A percentile compares a stretch with the other conserved stretches of the same genome.
These are phyloP conservation scores for Alectoria sarmentosa DNA, from an alignment of 495 filamentous ascomycete species.

Conservation along the genomic window DNA sequence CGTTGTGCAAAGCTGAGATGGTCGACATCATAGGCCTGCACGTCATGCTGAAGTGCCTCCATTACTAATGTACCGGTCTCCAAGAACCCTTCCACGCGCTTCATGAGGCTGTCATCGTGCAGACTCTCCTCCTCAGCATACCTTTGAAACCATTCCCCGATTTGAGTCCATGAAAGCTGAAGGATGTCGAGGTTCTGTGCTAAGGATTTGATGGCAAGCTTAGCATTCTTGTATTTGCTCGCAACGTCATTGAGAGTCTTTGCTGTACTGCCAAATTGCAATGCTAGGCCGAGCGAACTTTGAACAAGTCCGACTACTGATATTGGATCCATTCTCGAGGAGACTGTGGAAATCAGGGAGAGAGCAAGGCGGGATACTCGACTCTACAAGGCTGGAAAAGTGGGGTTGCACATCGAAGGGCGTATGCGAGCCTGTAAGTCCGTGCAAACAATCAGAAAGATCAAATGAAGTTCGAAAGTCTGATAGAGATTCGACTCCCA, in stretches of 20 bases:
- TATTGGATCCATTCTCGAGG: background rate
- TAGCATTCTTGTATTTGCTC: background rate
- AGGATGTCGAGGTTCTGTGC: background rate
- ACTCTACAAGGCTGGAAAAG: background rate
- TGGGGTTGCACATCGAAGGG: background rate
- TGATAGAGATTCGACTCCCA: too few species aligned
- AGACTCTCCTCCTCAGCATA: background rate
- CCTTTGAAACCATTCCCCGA: background rate
- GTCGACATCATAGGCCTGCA: background rate
- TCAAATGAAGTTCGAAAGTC: too few species aligned
- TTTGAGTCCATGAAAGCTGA: background rate
- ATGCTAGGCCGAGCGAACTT: background rate
- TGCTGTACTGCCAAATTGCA: background rate
- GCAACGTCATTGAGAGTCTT: background rate
- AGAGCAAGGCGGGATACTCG: background rate
- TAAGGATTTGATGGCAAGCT: background rate
- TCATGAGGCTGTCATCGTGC: background rate
- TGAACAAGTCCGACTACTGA: background rate
- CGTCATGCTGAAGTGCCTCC: background rate
- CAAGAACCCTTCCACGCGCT: background rate
- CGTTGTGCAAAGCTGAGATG: conserved; percentile 1
- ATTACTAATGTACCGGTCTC: background rate
- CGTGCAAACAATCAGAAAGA: too few species aligned
- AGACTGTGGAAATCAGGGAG: background rate
- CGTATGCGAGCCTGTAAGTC: background rate